These are phyloP conservation scores for Russula vinacea DNA, from an alignment of 768 basidiomycete species.

Conservation along the genomic window DNA sequence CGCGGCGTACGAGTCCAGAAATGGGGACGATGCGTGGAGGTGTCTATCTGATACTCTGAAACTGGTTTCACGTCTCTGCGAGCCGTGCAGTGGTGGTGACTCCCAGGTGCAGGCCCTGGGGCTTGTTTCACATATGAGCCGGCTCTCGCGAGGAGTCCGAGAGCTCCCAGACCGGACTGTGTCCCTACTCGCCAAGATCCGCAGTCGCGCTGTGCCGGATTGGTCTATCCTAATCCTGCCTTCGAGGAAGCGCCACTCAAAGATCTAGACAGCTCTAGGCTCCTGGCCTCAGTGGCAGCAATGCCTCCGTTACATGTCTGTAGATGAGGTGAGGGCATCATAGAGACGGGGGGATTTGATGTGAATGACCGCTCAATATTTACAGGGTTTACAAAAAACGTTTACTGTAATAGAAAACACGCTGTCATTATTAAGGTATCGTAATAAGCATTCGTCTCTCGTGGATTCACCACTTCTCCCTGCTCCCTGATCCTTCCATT, in stretches of 20 bases:
- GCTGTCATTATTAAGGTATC: neutral
- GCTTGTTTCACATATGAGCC: neutral
- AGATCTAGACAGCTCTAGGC: neutral
- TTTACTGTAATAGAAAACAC: neutral
- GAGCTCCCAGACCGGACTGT: neutral
- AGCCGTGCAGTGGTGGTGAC: neutral
- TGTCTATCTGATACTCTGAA: neutral
- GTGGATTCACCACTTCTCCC: neutral
- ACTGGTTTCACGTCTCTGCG: constrained; percentile 6
- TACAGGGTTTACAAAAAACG: neutral
- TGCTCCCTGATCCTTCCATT: neutral
- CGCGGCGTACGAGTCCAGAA: neutral
- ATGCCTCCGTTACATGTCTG: neutral
- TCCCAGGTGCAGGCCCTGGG: neutral
- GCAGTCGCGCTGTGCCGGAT: neutral
- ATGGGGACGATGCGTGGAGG: neutral
- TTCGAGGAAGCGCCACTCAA: neutral
- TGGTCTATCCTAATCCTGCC: neutral
- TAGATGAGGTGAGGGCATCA: neutral
- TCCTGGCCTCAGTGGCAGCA: neutral
- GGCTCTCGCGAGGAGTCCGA: neutral
- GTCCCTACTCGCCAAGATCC: neutral
- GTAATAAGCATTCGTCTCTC: neutral
- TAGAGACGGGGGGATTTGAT: neutral
- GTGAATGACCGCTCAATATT: neutral